Evolutionary conservation across 148 eudicot species (phyloP), one percentile per base, ranked within the genome.

Genomic region (Camellia lanceoleosa): DNA sequence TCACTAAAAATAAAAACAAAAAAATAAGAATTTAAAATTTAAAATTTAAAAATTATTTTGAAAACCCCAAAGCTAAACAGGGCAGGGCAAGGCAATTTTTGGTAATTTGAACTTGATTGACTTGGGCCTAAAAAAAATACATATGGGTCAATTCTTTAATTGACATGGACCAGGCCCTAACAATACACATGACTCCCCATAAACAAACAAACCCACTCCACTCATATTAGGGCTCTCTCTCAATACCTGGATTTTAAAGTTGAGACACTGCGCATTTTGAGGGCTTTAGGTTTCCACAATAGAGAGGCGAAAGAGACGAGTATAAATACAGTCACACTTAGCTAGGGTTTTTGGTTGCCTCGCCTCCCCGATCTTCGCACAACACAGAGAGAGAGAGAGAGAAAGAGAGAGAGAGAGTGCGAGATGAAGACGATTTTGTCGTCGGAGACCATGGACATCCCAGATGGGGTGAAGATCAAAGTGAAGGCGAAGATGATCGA

Each of bases 361-460:
- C 76, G 68, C 13, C 19, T 1, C 5, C 42, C 18, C 14, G 52
- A 30, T 30, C 38, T 30, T 30, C 38, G 38, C 38, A 30, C 38
- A 30, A 30, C n/a, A 30, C 38, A 30, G 0, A 30, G 0, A 30
- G 0, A 23, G 23, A 75, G 78, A 59, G 38, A 19, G 68, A 14
- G 81, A 13, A 76, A 23, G 72, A 74, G 73, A 46, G 68, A 67
- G 74, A 75, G 52, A 59, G 62, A 68, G 12, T 1, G 9, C 64
- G 46, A 82, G 62, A 91, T 91, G 94, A 91, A 91, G 94, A 89
- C 86, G 0, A 87, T 91, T 0, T 61, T 88, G 0, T 84, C 94
- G 0, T 89, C 94, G 1, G 92, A 91, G 3, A 78, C 83, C 7
- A 91, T 91, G 94, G 92, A 89, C 64, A 88, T 91, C 84, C 94